Evolutionary conservation across 441 rosid species (phyloP), one percentile per base, ranked within the genome.

Genomic region (Macaranga tanarius): DNA sequence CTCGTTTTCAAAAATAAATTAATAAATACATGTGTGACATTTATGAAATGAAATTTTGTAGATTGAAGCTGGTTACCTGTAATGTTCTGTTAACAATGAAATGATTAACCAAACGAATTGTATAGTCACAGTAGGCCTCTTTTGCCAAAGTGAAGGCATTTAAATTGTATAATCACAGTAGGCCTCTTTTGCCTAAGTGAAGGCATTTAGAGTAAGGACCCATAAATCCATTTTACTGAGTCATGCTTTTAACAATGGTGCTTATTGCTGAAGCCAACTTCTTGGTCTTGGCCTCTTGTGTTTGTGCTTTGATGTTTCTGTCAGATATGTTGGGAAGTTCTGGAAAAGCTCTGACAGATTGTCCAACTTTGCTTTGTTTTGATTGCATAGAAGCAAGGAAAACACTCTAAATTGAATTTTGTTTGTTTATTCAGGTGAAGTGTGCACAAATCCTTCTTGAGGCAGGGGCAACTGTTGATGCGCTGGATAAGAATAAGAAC

Each of bases 401-500:
- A 61, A 69, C 73, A n/a, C 40, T 17, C 56, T 72, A 38, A 44
- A 62, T 40, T 63, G n/a, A 45, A 15, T 20, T 42, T 16, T 23
- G 19, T 70, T 31, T 16, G 16, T 61, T 16, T 38, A 10, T 11
- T 59, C 88, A 95, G 99, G 86, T 81, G 75, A 89, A 88, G 83
- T 93, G 97, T 78, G 92, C 98, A 74, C 96, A 88, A 80, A 73
- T 91, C 77, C 96, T 95, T 63, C 78, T 95, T 5, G 98, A 95
- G 80, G 95, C 89, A 31, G 95, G 97, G 77, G 94, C 95, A 19
- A 79, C 83, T 63, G 97, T 93, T 74, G 91, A 95, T 83, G 98
- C 96, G 52, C 72, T 93, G 79, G 99, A 95, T 77, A 93, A 90
- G 78, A 95, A 93, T 76, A 95, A 91, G 82, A 95, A 95, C 83